Conservation (phyloP, 352 stramenopile species). For the Phytophthora brassicae region DNA sequence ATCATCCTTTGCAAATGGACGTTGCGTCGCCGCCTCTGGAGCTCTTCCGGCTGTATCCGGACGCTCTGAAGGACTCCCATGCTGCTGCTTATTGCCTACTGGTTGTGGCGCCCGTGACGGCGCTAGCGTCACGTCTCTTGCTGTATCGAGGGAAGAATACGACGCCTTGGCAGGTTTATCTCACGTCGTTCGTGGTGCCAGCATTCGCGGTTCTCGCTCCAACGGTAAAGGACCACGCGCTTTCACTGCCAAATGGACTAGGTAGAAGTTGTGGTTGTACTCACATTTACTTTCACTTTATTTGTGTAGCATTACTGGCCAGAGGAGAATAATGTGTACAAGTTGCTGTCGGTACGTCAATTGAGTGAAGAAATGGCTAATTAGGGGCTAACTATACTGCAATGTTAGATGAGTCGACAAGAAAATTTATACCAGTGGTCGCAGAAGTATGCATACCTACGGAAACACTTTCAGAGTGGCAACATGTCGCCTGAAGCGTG, state of each 20-base stretch:
- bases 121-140: slow-evolving; percentile 39
- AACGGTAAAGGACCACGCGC: slow-evolving; percentile 21
- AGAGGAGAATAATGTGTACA: slow-evolving; percentile 39
- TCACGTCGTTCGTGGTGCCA: slow-evolving; percentile 47
- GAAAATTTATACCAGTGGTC: slow-evolving; percentile 56
- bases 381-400: background rate
- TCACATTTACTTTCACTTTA: slow-evolving; percentile 1
- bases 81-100: slow-evolving; percentile 47
- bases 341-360: slow-evolving; percentile 17
- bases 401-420: slow-evolving; percentile 49
- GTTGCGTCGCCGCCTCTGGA: slow-evolving; percentile 17
- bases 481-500: slow-evolving; percentile 57
- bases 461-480: slow-evolving; percentile 47
- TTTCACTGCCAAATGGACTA: no score
- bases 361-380: background rate
- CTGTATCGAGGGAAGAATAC: slow-evolving; percentile 44
- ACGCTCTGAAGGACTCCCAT: slow-evolving; percentile 49
- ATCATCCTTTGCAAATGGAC: background rate
- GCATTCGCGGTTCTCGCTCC: slow-evolving; percentile 42
- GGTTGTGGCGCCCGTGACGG: slow-evolving; percentile 42
- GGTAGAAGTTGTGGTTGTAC: no score
- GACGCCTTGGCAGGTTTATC: slow-evolving; percentile 41
- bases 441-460: slow-evolving; percentile 64
- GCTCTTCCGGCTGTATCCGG: slow-evolving; percentile 48
- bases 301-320: slow-evolving; percentile 29